Percentiles rank a stretch among this genome's conserved stretches.
phyloP scores from a whole-genome alignment of 2,329 filamentous ascomycete species.

The Pseudogymnoascus sp. region DNA sequence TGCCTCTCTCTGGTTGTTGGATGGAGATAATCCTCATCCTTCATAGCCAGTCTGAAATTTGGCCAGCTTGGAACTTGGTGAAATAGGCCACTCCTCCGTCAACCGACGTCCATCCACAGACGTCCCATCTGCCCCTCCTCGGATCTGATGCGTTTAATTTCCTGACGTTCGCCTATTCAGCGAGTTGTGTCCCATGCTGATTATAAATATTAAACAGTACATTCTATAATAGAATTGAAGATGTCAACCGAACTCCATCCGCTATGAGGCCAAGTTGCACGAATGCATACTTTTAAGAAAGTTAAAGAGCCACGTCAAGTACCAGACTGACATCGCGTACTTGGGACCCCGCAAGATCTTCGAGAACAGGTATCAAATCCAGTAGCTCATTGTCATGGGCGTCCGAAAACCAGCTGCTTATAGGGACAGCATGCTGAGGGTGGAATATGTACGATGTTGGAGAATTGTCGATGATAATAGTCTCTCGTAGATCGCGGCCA shows the following conservation, averaged over 20 bases:
- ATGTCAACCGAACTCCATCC: conserved; percentile 31
- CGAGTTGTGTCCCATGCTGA: conserved; percentile 19
- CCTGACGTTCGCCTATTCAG: conserved; percentile 10
- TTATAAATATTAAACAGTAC: conserved; percentile 33
- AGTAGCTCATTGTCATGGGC: conserved; percentile 98
- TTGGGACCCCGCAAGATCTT: conserved; percentile 82
- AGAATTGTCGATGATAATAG: conserved; percentile 99
- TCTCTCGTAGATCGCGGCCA: conserved; percentile 89
- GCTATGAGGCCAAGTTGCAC: conserved; percentile 29
- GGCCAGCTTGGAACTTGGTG: conserved; percentile 7
- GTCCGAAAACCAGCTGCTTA: conserved; percentile 99
- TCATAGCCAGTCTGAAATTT: conserved; percentile 6
- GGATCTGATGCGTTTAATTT: not conserved
- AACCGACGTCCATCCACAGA: not conserved
- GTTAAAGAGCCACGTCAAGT: conserved; percentile 74
- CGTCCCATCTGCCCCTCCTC: conserved; percentile 3
- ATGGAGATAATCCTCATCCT: conserved; percentile 5
- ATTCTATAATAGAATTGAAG: conserved; percentile 31
- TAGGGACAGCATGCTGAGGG: conserved; percentile 94
- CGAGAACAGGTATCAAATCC: conserved; percentile 94
- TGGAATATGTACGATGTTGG: conserved; percentile 99
- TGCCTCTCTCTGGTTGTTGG: conserved; percentile 2
- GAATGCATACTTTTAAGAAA: conserved; percentile 24
- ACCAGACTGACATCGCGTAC: conserved; percentile 96
- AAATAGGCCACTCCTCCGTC: conserved; percentile 1